A percentile compares a stretch with the other conserved stretches of the same genome.
phyloP scores from a whole-genome alignment of 139 green algal genomes.

The Axilococcus clingmanii region DNA sequence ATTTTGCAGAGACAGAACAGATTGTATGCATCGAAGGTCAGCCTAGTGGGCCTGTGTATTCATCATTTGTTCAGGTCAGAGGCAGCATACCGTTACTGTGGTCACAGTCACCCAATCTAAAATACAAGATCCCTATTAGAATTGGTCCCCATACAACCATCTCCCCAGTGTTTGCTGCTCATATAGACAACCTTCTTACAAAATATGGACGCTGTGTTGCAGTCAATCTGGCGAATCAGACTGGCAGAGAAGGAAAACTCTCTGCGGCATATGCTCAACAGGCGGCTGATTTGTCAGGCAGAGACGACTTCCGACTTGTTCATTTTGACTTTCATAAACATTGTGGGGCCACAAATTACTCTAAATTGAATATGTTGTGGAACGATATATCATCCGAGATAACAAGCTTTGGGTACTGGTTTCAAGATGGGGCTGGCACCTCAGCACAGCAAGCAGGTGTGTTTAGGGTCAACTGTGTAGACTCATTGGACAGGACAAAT shows the following conservation, averaged over 20 bases:
- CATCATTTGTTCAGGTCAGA: slow-evolving; percentile 55
- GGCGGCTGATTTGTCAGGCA: neutral
- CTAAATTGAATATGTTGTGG: slow-evolving; percentile 60
- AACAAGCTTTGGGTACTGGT: slow-evolving; percentile 16
- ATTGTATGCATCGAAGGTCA: slow-evolving; percentile 43
- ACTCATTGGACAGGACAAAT: slow-evolving; percentile 68
- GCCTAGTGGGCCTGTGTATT: slow-evolving; percentile 10
- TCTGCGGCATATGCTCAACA: slow-evolving; percentile 3
- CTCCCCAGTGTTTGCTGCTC: slow-evolving; percentile 26
- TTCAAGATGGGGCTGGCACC: slow-evolving; percentile 4
- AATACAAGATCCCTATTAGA: slow-evolving; percentile 82
- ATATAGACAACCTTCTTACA: slow-evolving; percentile 23
- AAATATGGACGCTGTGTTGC: slow-evolving; percentile 32
- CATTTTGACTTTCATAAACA: slow-evolving; percentile 87
- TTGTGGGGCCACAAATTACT: slow-evolving; percentile 65
- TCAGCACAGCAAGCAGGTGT: slow-evolving; percentile 38
- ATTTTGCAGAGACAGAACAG: slow-evolving; percentile 91
- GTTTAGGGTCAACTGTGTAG: slow-evolving; percentile 65
- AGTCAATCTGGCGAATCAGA: slow-evolving; percentile 77
- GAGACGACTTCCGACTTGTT: slow-evolving; percentile 31
- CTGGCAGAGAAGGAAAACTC: slow-evolving; percentile 67
- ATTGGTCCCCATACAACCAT: slow-evolving; percentile 28
- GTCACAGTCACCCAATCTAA: slow-evolving; percentile 77
- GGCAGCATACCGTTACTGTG: slow-evolving; percentile 80
- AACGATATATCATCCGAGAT: slow-evolving; percentile 26